Percentiles rank a stretch among this genome's conserved stretches.
Evolutionary conservation across 2,329 filamentous ascomycete species (phyloP).

Genomic region (Paraconiothyrium sp.): DNA sequence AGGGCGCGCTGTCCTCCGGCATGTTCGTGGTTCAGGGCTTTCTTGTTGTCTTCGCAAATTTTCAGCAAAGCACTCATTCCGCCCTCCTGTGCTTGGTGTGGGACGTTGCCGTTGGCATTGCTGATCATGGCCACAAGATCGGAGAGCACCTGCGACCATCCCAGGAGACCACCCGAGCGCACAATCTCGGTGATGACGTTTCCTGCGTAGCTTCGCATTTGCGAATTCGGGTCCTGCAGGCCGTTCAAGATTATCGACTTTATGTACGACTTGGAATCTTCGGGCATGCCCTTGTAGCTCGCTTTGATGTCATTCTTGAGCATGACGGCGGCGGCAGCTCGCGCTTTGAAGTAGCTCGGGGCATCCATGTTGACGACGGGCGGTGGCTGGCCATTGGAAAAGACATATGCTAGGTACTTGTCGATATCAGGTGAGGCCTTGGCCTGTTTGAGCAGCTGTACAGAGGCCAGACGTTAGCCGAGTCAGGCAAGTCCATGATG

Average conservation of each 20-base stretch:
- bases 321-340: conserved; percentile 90
- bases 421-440: conserved; percentile 91
- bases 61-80: conserved; percentile 93
- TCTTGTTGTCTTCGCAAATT: conserved; percentile 96
- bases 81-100: conserved; percentile 83
- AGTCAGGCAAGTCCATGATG: conserved; percentile 20
- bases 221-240: conserved; percentile 80
- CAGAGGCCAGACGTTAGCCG: conserved; percentile 36
- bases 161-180: conserved; percentile 81
- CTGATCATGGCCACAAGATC: conserved; percentile 81
- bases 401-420: conserved; percentile 94
- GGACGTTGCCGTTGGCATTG: conserved; percentile 74
- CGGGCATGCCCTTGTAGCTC: conserved; percentile 78
- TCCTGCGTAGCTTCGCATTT: conserved; percentile 89
- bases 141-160: conserved; percentile 89
- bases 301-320: conserved; percentile 91
- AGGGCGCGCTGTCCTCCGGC: conserved; percentile 88
- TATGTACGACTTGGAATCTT: conserved; percentile 77
- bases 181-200: conserved; percentile 95
- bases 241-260: conserved; percentile 80
- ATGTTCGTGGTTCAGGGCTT: conserved; percentile 85
- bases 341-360: conserved; percentile 76
- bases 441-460: conserved; percentile 90
- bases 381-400: conserved; percentile 74
- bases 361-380: conserved; percentile 67